Evolutionary conservation across 495 filamentous ascomycete species (phyloP), one percentile per base, ranked within the genome.

Genomic region (Aspergillus steynii): DNA sequence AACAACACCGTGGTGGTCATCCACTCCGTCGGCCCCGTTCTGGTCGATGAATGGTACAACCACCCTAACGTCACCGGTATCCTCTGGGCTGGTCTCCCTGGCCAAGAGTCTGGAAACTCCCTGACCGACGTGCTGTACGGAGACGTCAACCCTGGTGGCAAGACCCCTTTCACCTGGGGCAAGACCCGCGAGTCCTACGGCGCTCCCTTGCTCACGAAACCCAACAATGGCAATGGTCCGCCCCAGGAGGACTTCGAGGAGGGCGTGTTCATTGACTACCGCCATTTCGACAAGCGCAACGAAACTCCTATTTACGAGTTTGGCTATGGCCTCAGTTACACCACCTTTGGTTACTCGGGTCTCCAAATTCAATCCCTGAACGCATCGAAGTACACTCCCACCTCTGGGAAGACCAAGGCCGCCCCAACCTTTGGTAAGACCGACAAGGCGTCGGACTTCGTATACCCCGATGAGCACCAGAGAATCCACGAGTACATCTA

Each of bases 61-160:
- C 86, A 90, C 73, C 87, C 89, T n/a, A 98, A 98, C 72, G 83
- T 99, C 59, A 97, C 93, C 8, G 95, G 91, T 29, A 95, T 99
- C 47, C 69, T 98, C 20, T 97, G 92, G 89, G 95, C 94, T 62
- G 94, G 93, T 71, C 72, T 97, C 49, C 95, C 95, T 0, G 95
- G 95, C 12, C 89, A 98, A 70, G 90, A 99, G 72, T 92, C 88
- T 32, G 95, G 95, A 46, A 93, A 95, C 74, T 85, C 90, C n/a
- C 85, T 99, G 62, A 86, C 86, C 29, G 94, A 98, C 68, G 85
- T 99, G 6, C 87, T 99, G 12, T 99, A 96, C 72, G 95, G 95
- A 52, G 83, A 81, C 53, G 86, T 92, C 70, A 96, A 95, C 75
- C 94, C 95, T 6, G 85, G 87, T 34, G 95, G 82, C 62, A 94